Percentiles rank a stretch among this genome's conserved stretches.
These are phyloP conservation scores for Termitomyces bulborhizus DNA, from an alignment of 768 basidiomycete genomes.

Conservation along the genomic window DNA sequence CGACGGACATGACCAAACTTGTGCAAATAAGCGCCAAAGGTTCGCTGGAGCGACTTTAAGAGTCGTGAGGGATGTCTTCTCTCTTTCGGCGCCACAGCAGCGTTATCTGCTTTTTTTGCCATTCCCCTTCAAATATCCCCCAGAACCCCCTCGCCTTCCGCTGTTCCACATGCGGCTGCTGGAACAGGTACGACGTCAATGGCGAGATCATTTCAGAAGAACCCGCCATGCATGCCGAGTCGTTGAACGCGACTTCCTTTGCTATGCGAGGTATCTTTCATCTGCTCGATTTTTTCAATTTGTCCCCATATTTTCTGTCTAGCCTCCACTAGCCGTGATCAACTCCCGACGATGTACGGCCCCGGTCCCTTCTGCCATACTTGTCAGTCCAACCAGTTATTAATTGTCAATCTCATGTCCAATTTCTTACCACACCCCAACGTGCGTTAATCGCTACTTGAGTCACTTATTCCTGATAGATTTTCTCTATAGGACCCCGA, in stretches of 20 bases:
- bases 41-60: neutral
- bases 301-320: neutral
- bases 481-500: conserved; percentile 56
- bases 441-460: conserved; percentile 36
- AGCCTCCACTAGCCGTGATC: conserved; percentile 69
- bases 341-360: conserved; percentile 56
- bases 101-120: conserved; percentile 70
- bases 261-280: conserved; percentile 55
- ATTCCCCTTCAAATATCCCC: conserved; percentile 36
- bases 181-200: conserved; percentile 64
- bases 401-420: conserved; percentile 79
- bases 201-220: conserved; percentile 83
- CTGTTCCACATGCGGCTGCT: conserved; percentile 62
- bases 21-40: conserved; percentile 5
- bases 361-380: conserved; percentile 74
- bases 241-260: conserved; percentile 64
- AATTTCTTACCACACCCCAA: conserved; percentile 81
- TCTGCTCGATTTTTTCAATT: neutral
- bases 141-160: conserved; percentile 51
- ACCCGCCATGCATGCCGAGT: conserved; percentile 82
- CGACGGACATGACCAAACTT: conserved; percentile 27
- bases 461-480: neutral
- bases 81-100: conserved; percentile 50
- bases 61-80: conserved; percentile 22
- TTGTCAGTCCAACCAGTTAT: conserved; percentile 90